A percentile compares a stretch with the other conserved stretches of the same genome.
Evolutionary conservation across 139 green algal genomes (phyloP).

Genomic region (Picochlorum sp.): DNA sequence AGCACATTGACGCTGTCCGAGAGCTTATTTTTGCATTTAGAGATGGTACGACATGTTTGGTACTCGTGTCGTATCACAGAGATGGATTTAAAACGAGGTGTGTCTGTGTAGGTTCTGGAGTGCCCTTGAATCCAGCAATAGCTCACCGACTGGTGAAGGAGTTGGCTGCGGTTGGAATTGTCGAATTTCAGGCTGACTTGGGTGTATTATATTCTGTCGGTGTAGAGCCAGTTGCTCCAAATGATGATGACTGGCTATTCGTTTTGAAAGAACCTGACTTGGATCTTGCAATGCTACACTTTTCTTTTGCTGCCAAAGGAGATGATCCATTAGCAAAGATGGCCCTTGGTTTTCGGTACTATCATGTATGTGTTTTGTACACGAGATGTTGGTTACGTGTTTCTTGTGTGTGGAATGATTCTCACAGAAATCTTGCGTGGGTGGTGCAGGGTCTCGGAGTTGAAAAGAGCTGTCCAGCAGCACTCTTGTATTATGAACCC

Average conservation of each 20-base stretch:
- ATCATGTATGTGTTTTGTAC: constrained; percentile 2
- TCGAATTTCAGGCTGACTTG: constrained; percentile 63
- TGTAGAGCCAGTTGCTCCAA: constrained; percentile 32
- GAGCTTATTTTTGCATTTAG: constrained; percentile 36
- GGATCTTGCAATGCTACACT: constrained; percentile 57
- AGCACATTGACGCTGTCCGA: constrained; percentile 21
- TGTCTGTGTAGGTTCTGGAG: constrained; percentile 34
- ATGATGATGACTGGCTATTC: constrained; percentile 11
- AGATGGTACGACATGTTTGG: constrained; percentile 14
- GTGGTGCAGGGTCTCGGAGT: constrained; percentile 69
- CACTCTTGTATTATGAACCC: constrained; percentile 75
- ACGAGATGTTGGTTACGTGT: neutral
- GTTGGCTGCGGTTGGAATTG: constrained; percentile 53
- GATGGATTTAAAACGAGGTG: neutral
- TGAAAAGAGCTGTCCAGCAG: constrained; percentile 64
- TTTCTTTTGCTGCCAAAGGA: constrained; percentile 66
- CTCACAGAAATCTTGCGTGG: neutral
- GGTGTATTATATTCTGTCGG: constrained; percentile 49
- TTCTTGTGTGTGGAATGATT: neutral
- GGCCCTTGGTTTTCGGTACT: constrained; percentile 67
- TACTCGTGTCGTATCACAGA: no score
- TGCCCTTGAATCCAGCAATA: constrained; percentile 38
- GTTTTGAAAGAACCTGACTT: constrained; percentile 30
- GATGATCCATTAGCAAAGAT: constrained; percentile 59
- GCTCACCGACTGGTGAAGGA: constrained; percentile 51